Percentiles rank a stretch among this genome's conserved stretches.
These are phyloP conservation scores for Apophysomyces variabilis DNA, from an alignment of 371 early-diverging fungal genomes.

Conservation along the genomic window DNA sequence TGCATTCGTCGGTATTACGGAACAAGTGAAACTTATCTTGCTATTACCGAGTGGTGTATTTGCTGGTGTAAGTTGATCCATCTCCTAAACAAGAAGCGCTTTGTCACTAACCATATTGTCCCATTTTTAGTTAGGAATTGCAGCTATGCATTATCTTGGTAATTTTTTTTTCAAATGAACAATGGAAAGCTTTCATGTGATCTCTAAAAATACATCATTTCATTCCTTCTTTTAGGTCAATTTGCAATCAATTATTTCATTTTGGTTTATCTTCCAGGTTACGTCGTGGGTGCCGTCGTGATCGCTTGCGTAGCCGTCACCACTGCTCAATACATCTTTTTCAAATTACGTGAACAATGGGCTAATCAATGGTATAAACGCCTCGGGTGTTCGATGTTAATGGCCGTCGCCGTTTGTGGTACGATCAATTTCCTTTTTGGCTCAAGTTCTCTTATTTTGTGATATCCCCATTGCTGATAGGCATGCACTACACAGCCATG, in stretches of 20 bases:
- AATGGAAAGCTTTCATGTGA: neutral
- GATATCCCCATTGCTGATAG: conserved; percentile 13
- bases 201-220: neutral
- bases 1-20: conserved; percentile 47
- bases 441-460: neutral
- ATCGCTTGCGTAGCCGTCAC: conserved; percentile 43
- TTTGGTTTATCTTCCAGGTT: conserved; percentile 24
- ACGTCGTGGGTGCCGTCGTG: conserved; percentile 37
- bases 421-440: conserved; percentile 12
- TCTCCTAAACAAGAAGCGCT: neutral
- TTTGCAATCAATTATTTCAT: conserved; percentile 44
- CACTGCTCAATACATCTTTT: conserved; percentile 45
- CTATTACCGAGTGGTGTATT: conserved; percentile 44
- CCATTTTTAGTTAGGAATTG: conserved; percentile 41
- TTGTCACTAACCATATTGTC: neutral
- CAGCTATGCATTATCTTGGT: conserved; percentile 53
- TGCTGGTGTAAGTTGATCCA: conserved; percentile 41
- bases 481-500: conserved; percentile 54
- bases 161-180: neutral
- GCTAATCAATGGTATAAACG: conserved; percentile 53
- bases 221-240: conserved; percentile 34
- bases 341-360: conserved; percentile 52
- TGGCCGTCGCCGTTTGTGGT: conserved; percentile 53
- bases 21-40: conserved; percentile 35
- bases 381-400: conserved; percentile 42